Conservation (phyloP, 345 rosid species). For the Carallia pectinifolia region DNA sequence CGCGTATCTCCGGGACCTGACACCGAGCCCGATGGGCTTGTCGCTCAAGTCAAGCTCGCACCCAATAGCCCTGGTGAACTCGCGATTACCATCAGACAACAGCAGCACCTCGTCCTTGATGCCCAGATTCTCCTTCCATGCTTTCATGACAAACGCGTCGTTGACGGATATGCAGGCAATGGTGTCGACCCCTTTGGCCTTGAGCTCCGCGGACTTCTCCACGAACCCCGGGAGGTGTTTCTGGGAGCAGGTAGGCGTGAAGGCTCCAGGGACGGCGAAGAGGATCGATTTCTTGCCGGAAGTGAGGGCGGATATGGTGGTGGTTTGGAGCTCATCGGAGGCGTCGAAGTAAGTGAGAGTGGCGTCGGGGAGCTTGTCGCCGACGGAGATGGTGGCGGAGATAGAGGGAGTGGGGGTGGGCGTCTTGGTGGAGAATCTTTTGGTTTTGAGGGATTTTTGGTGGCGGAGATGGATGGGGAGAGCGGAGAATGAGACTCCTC, state of each 20-base stretch:
- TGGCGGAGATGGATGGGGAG: constrained; percentile 29
- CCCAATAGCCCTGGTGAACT: constrained; percentile 71
- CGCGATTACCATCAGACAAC: constrained; percentile 70
- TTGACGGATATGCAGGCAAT: constrained; percentile 83
- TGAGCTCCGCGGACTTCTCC: constrained; percentile 75
- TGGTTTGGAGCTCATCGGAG: constrained; percentile 69
- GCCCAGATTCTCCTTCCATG: constrained; percentile 75
- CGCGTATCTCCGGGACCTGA: constrained; percentile 82
- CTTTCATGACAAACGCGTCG: constrained; percentile 84
- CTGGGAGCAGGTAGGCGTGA: constrained; percentile 92
- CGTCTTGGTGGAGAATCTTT: constrained; percentile 29
- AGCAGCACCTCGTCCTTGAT: constrained; percentile 67
- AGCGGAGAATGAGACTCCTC: constrained; percentile 27
- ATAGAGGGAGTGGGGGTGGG: constrained; percentile 19
- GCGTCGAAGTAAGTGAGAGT: constrained; percentile 84
- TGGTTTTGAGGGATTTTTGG: constrained; percentile 14
- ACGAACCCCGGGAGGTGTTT: constrained; percentile 92
- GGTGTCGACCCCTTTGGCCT: constrained; percentile 74
- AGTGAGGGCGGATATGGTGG: constrained; percentile 67
- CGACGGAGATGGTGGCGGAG: constrained; percentile 64
- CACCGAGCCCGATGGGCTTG: constrained; percentile 71
- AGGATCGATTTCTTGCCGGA: constrained; percentile 71
- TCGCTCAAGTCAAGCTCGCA: constrained; percentile 82
- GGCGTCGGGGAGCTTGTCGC: constrained; percentile 79
- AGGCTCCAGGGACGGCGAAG: constrained; percentile 90